These are phyloP conservation scores for Cichorium intybus DNA, from an alignment of 140 eudicot genomes.

Conservation along the genomic window DNA sequence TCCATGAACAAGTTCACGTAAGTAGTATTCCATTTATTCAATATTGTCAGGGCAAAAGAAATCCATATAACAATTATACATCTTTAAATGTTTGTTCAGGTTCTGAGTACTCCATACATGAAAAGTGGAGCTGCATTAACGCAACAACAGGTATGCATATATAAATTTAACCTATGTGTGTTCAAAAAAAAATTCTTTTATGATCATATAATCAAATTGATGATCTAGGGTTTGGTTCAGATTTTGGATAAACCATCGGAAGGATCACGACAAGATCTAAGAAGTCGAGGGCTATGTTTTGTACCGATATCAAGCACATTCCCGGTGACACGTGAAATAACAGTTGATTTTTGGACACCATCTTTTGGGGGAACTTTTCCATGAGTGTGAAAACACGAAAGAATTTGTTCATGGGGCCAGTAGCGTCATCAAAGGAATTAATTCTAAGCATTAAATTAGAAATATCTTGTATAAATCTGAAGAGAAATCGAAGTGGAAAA, in stretches of 20 bases:
- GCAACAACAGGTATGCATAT: constrained; percentile 35
- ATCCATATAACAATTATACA: constrained; percentile 2
- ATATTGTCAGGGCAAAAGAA: neutral
- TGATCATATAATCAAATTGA: neutral
- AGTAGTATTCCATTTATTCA: constrained; percentile 28
- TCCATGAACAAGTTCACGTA: constrained; percentile 91
- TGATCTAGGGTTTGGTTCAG: constrained; percentile 35
- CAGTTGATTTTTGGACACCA: constrained; percentile 97
- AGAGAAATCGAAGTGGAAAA: constrained; percentile 18
- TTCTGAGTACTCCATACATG: constrained; percentile 81
- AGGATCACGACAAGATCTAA: constrained; percentile 61
- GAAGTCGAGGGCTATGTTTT: constrained; percentile 85
- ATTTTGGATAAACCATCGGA: constrained; percentile 49
- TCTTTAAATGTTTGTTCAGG: constrained; percentile 46
- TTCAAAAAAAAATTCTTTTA: neutral
- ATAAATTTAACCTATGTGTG: neutral
- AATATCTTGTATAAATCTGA: constrained; percentile 27
- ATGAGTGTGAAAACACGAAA: constrained; percentile 30
- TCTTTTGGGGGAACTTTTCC: constrained; percentile 88
- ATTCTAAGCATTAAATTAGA: constrained; percentile 31
- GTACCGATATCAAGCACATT: constrained; percentile 93
- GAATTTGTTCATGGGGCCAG: constrained; percentile 28
- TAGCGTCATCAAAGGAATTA: constrained; percentile 31
- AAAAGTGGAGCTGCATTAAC: constrained; percentile 72
- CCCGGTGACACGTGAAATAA: constrained; percentile 75